Percentiles rank a stretch among this genome's conserved stretches.
Conservation (phyloP, 2,329 filamentous ascomycete genomes). For the Hypoxylon sp. region DNA sequence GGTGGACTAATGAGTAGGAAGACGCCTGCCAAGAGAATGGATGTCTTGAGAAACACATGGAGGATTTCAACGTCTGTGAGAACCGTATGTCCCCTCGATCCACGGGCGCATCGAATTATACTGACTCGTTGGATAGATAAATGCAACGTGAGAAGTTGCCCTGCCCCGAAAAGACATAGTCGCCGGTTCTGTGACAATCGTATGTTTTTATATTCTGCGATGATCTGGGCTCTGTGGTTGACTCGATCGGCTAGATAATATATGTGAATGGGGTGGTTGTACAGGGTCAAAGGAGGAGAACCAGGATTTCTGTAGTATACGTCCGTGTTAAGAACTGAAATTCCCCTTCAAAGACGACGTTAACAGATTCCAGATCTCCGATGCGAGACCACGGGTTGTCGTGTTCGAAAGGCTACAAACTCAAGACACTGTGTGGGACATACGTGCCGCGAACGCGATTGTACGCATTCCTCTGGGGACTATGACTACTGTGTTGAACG, state of each 20-base stretch:
- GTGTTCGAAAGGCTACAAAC: neutral
- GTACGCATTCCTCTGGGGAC: conserved; percentile 13
- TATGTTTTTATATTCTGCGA: conserved; percentile 6
- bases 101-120: neutral
- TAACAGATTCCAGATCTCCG: conserved; percentile 23
- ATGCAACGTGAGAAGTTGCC: neutral
- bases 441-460: conserved; percentile 27
- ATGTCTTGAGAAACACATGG: neutral
- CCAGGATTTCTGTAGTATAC: conserved; percentile 1
- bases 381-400: conserved; percentile 24
- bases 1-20: conserved; percentile 10
- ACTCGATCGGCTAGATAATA: conserved; percentile 31
- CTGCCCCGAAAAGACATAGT: neutral
- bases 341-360: neutral
- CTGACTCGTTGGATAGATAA: conserved; percentile 1
- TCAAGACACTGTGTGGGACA: conserved; percentile 21
- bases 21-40: conserved; percentile 12
- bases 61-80: neutral
- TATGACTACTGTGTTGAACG: conserved; percentile 16
- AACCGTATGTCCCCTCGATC: conserved; percentile 12
- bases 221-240: neutral
- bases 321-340: conserved; percentile 17
- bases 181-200: conserved; percentile 15
- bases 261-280: conserved; percentile 20
- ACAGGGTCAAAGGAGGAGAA: neutral